Conservation (phyloP, 305 asterid species). For the Solanum hybrid region DNA sequence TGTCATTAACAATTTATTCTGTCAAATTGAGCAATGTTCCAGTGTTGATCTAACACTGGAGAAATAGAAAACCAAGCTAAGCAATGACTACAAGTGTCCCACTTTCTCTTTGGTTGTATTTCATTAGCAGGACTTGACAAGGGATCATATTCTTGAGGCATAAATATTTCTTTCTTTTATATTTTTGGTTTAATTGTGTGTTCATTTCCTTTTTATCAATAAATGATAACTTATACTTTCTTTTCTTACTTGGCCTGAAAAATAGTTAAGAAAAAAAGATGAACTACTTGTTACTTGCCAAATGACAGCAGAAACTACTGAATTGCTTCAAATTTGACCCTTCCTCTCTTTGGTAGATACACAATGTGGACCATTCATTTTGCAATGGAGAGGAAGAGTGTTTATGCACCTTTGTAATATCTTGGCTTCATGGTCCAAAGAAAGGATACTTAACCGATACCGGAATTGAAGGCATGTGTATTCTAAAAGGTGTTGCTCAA, state of each 20-base stretch:
- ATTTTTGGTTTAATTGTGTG: not conserved
- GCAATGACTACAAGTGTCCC: not conserved
- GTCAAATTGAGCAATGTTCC: not conserved
- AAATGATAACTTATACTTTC: not conserved
- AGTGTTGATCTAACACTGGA: not conserved
- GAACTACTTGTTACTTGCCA: not conserved
- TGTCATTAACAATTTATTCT: not conserved
- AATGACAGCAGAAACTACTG: not conserved
- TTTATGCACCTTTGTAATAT: conserved; percentile 36
- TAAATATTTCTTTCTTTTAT: not conserved
- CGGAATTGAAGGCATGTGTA: conserved; percentile 30
- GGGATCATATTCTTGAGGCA: not conserved
- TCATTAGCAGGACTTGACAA: not conserved
- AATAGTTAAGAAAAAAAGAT: not conserved
- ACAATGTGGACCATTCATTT: conserved; percentile 26
- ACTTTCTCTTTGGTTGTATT: not conserved
- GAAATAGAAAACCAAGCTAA: not conserved
- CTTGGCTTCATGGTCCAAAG: conserved; percentile 50
- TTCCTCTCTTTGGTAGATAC: conserved; percentile 25
- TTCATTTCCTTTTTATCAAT: not conserved
- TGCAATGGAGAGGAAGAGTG: conserved; percentile 44
- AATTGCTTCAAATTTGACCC: not conserved
- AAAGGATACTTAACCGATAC: conserved; percentile 20
- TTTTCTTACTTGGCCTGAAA: not conserved
- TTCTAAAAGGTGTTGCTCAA: conserved; percentile 2